Conservation (phyloP, 2,329 filamentous ascomycete genomes). For the Exophiala alcalophila region DNA sequence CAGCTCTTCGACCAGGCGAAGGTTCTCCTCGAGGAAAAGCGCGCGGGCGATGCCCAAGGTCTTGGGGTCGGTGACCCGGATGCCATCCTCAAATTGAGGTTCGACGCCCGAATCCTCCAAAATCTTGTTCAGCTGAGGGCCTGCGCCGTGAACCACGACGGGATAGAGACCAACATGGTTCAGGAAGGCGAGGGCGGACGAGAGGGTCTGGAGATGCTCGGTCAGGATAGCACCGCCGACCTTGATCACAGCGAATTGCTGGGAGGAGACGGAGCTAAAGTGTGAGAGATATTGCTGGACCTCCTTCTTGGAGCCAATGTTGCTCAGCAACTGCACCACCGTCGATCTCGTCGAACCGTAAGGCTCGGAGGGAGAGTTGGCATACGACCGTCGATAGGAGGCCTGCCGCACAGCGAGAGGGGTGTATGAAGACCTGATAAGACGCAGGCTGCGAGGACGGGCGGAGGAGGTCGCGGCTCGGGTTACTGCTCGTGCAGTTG, state of each 20-base stretch:
- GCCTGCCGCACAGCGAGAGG: slow-evolving; percentile 16
- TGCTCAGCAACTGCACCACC: slow-evolving; percentile 86
- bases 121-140: slow-evolving; percentile 89
- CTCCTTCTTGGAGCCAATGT: slow-evolving; percentile 93
- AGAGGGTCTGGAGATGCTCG: slow-evolving; percentile 88
- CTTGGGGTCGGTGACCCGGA: slow-evolving; percentile 91
- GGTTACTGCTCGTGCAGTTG: slow-evolving; percentile 30
- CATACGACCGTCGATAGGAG: slow-evolving; percentile 41
- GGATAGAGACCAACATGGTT: slow-evolving; percentile 94
- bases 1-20: slow-evolving; percentile 84
- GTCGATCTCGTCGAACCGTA: slow-evolving; percentile 70
- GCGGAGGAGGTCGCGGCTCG: slow-evolving; percentile 22
- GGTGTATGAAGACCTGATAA: slow-evolving; percentile 38
- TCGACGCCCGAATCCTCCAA: slow-evolving; percentile 88
- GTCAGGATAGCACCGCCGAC: slow-evolving; percentile 94
- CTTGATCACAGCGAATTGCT: slow-evolving; percentile 98
- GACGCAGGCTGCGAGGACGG: slow-evolving; percentile 23
- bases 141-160: slow-evolving; percentile 91
- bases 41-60: slow-evolving; percentile 86
- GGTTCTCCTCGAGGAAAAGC: slow-evolving; percentile 92
- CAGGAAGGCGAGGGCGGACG: slow-evolving; percentile 82
- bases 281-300: slow-evolving; percentile 97
- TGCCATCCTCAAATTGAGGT: slow-evolving; percentile 94
- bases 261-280: slow-evolving; percentile 92
- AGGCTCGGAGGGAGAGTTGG: slow-evolving; percentile 45